phyloP scores from a whole-genome alignment of 345 rosid genomes.

The Sapria himalayana region DNA sequence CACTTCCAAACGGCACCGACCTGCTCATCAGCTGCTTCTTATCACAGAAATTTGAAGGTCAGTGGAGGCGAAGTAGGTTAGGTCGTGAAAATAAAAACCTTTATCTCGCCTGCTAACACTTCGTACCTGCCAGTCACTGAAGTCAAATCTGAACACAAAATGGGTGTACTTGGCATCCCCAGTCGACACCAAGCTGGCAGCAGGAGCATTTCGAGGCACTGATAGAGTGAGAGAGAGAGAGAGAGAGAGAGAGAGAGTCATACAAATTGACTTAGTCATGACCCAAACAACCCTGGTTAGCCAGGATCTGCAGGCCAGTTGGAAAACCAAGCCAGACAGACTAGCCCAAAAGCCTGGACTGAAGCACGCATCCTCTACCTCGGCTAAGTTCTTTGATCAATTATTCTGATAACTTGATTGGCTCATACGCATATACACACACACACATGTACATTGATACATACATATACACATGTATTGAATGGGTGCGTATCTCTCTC shows the following conservation, averaged over 20 bases:
- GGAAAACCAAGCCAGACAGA: not conserved
- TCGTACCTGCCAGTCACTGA: conserved; percentile 75
- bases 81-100: not conserved
- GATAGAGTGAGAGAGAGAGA: no score
- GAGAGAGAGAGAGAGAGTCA: no score
- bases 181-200: conserved; percentile 26
- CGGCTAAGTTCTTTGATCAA: no score
- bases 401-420: no score
- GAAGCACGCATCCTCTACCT: no score
- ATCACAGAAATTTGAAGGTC: not conserved
- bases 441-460: no score
- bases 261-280: no score
- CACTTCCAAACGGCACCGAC: conserved; percentile 35
- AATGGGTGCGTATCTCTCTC: no score
- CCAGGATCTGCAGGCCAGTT: no score
- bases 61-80: not conserved
- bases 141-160: conserved; percentile 78
- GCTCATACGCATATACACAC: no score
- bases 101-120: not conserved
- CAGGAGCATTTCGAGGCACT: conserved; percentile 81
- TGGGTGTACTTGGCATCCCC: conserved; percentile 48
- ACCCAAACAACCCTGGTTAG: no score
- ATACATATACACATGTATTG: no score
- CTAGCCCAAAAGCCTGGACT: not conserved
- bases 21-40: conserved; percentile 30